Base-by-base conservation (phyloP, 192 early-diverging fungal species). In the Obelidium mucronatum region DNA sequence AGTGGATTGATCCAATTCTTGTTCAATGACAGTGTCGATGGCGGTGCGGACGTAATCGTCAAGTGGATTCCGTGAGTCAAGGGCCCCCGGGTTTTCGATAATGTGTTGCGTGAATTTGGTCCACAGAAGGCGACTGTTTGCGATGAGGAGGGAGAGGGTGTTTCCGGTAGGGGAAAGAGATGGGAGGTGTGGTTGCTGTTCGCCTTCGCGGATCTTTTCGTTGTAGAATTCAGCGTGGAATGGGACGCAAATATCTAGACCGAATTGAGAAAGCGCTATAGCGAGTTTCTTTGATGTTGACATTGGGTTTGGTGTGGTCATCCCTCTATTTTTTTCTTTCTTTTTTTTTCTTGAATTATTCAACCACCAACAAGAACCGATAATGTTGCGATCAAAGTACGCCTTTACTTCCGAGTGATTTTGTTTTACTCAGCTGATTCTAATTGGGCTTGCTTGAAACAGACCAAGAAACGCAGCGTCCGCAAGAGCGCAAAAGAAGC, bases 381-480 rank as follows among this genome's bases (percentile, higher is more conserved):
- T 30, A 62, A 62, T 74, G 72, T 40, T 60, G 11, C 56, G 72
- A 34, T 37, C 72, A 17, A 74, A 74, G 72, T 74, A 59, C 60
- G 72, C 26, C 22, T 34, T 1, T n/a, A 31, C 64, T 22, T 19
- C 40, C 30, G n/a, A n/a, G n/a, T n/a, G n/a, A n/a, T n/a, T n/a
- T n/a, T n/a, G n/a, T n/a, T n/a, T n/a, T n/a, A n/a, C n/a, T n/a
- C n/a, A n/a, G n/a, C n/a, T n/a, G n/a, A n/a, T n/a, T n/a, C n/a
- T n/a, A n/a, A n/a, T n/a, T n/a, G n/a, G n/a, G n/a, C n/a, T n/a
- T 40, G 40, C 60, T 63, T n/a, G 2, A 22, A 2, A n/a, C 28
- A 74, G 74, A 79, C 88, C 96, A 52, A 94, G 93, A 76, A 97
- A 91, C 66, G 95, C 96, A 55, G 93, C 94, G 65, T 87, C 92